These are phyloP conservation scores for Dichomitus squalens DNA, from an alignment of 1,284 basidiomycete species.

Conservation along the genomic window DNA sequence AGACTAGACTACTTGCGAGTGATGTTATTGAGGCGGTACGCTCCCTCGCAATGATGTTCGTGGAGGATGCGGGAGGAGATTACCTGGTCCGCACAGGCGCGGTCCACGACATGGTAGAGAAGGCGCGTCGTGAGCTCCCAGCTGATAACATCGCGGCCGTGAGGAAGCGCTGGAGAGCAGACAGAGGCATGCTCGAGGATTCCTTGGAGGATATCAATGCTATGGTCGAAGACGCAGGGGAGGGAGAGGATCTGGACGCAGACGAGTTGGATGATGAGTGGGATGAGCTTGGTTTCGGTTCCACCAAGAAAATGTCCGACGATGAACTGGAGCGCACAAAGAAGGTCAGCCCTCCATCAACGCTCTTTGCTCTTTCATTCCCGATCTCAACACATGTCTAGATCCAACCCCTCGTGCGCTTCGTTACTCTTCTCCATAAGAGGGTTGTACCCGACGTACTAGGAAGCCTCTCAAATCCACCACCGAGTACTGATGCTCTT, in stretches of 20 bases:
- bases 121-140: conserved; percentile 54
- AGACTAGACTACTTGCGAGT: conserved; percentile 44
- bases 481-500: conserved; percentile 29
- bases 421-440: conserved; percentile 64
- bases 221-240: conserved; percentile 46
- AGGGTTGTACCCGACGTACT: conserved; percentile 56
- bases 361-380: no score
- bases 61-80: conserved; percentile 35
- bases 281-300: conserved; percentile 63
- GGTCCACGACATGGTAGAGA: conserved; percentile 66
- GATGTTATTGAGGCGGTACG: conserved; percentile 51
- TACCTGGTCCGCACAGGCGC: conserved; percentile 65
- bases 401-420: conserved; percentile 60
- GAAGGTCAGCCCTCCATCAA: conserved; percentile 20
- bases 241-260: conserved; percentile 28
- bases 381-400: conserved; percentile 29
- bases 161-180: conserved; percentile 52
- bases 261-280: conserved; percentile 50
- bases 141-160: conserved; percentile 63
- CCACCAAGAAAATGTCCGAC: conserved; percentile 32
- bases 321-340: conserved; percentile 31
- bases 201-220: conserved; percentile 58
- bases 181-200: conserved; percentile 63
- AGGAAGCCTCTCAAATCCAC: conserved; percentile 18
- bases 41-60: conserved; percentile 44